phyloP scores from a whole-genome alignment of 2,329 filamentous ascomycete genomes.

The Verticillium isaacii region DNA sequence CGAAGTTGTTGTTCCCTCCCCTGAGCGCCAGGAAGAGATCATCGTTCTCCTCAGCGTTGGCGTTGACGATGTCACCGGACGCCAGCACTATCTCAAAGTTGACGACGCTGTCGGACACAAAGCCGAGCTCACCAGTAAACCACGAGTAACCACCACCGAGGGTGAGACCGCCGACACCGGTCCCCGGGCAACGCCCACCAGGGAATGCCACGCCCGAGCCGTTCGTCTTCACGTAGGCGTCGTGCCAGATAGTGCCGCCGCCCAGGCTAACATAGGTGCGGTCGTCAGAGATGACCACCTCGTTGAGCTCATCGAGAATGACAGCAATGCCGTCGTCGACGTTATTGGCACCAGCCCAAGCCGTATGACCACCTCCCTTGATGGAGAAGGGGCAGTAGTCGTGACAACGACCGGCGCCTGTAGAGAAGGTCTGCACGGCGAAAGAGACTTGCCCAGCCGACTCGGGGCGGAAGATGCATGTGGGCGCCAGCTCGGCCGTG shows the following conservation, averaged over 20 bases:
- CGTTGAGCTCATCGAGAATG: background rate
- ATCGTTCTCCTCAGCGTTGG: slow-evolving; percentile 1
- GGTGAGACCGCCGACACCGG: slow-evolving; percentile 18
- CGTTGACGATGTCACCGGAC: slow-evolving; percentile 8
- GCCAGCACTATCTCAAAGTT: slow-evolving; percentile 9
- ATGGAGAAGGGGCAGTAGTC: slow-evolving; percentile 2
- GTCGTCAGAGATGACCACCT: slow-evolving; percentile 9
- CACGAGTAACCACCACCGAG: slow-evolving; percentile 20
- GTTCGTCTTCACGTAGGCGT: slow-evolving; percentile 15
- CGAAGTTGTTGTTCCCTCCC: slow-evolving; percentile 13
- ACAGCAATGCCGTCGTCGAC: slow-evolving; percentile 7
- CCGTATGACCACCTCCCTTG: slow-evolving; percentile 7
- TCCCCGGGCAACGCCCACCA: slow-evolving; percentile 16
- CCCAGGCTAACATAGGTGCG: slow-evolving; percentile 11
- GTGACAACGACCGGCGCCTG: background rate
- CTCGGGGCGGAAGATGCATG: slow-evolving; percentile 7
- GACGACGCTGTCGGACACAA: slow-evolving; percentile 17
- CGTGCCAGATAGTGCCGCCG: slow-evolving; percentile 15
- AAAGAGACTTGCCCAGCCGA: slow-evolving; percentile 5
- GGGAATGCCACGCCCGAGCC: slow-evolving; percentile 14
- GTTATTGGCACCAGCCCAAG: slow-evolving; percentile 7
- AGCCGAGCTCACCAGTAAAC: slow-evolving; percentile 15
- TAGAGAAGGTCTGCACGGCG: slow-evolving; percentile 3
- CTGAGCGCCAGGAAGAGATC: slow-evolving; percentile 10
- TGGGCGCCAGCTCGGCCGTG: slow-evolving; percentile 5